Conservation (phyloP, 306 rosid species). For the Alnus glutinosa region DNA sequence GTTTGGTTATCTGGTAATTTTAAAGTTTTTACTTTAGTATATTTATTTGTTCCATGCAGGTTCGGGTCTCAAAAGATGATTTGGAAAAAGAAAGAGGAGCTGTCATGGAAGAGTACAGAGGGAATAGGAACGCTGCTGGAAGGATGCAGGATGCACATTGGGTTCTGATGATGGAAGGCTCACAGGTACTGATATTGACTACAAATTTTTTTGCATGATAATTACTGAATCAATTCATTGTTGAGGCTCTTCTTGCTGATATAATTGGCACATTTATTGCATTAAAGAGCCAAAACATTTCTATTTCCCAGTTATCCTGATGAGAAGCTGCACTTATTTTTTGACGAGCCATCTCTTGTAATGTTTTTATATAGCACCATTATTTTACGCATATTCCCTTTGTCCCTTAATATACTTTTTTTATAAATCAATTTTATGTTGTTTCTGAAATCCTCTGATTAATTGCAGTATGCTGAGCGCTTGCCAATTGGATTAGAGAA, state of each 20-base stretch:
- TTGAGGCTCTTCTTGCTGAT: background rate
- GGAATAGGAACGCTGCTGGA: constrained; percentile 87
- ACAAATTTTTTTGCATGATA: constrained; percentile 5
- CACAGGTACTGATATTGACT: constrained; percentile 55
- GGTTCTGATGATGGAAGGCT: constrained; percentile 85
- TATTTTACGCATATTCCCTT: background rate
- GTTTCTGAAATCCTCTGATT: constrained; percentile 25
- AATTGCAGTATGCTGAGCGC: constrained; percentile 92
- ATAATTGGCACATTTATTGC: background rate
- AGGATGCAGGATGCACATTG: constrained; percentile 97
- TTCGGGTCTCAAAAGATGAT: constrained; percentile 86
- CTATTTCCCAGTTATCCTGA: background rate
- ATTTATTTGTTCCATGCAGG: constrained; percentile 41
- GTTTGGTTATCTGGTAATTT: background rate
- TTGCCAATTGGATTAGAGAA: constrained; percentile 87
- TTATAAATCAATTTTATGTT: constrained; percentile 9
- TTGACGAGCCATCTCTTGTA: background rate
- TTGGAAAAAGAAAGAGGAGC: constrained; percentile 92
- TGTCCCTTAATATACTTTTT: background rate
- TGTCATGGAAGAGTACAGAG: constrained; percentile 91
- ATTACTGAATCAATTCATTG: background rate
- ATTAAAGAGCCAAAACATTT: background rate
- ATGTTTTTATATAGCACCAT: background rate
- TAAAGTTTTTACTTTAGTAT: background rate
- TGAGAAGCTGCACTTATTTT: background rate